Conservation (phyloP, 2,329 filamentous ascomycete species). For the Lasiodiplodia citricola region DNA sequence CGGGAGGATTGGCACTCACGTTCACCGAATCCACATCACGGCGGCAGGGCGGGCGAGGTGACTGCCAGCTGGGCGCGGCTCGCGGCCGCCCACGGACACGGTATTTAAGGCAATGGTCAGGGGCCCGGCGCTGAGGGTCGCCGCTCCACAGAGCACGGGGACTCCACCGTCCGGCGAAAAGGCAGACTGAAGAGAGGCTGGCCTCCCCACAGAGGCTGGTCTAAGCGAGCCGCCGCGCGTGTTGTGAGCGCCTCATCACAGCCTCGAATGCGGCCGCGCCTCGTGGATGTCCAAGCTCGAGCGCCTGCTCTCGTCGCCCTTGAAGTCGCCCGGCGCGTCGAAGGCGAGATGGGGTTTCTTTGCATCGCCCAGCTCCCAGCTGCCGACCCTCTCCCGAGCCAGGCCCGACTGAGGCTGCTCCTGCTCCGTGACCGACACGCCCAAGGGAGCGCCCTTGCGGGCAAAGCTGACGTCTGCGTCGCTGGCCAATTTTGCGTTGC, state of each 20-base stretch:
- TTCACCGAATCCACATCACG: conserved; percentile 7
- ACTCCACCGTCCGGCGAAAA: conserved; percentile 2
- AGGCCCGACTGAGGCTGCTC: conserved; percentile 43
- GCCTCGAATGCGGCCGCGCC: conserved; percentile 51
- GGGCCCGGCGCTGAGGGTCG: not conserved
- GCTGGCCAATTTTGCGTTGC: conserved; percentile 58
- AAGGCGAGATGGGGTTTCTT: not conserved
- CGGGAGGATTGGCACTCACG: conserved; percentile 6
- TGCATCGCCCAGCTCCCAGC: conserved; percentile 59
- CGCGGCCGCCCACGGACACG: not conserved
- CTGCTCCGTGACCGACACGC: conserved; percentile 30
- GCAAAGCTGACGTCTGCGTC: conserved; percentile 58
- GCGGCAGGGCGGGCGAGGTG: not conserved
- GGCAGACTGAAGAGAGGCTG: not conserved
- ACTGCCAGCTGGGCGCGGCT: not conserved
- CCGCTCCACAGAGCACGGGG: conserved; percentile 10
- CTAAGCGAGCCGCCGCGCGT: not conserved
- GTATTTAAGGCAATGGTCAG: conserved; percentile 17
- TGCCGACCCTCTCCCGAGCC: conserved; percentile 60
- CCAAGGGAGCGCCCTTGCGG: conserved; percentile 14
- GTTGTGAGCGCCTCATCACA: conserved; percentile 43
- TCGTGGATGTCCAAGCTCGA: conserved; percentile 55
- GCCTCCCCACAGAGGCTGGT: conserved; percentile 1
- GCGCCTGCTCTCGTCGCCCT: conserved; percentile 37
- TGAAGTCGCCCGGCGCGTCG: conserved; percentile 11